These are phyloP conservation scores for Trichosanthes cucumerina DNA, from an alignment of 306 rosid genomes.

Conservation along the genomic window DNA sequence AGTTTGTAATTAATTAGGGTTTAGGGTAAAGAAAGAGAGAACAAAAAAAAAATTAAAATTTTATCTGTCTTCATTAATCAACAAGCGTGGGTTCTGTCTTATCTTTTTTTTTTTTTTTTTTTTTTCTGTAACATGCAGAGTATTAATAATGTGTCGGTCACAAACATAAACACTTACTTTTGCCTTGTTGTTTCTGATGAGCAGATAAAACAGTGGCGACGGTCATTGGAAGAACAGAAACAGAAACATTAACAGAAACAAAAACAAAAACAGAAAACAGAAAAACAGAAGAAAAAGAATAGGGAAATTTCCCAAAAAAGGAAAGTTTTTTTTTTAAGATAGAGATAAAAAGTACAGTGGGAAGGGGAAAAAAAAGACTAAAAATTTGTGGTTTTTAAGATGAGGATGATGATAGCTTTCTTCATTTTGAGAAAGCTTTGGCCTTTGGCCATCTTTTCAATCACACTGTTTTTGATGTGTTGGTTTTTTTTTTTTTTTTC, in stretches of 20 bases:
- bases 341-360: neutral
- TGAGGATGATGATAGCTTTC: neutral
- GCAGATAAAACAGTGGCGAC: neutral
- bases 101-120: neutral
- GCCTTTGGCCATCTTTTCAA: neutral
- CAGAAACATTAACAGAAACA: neutral
- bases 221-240: neutral
- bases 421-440: neutral
- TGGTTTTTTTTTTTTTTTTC: neutral
- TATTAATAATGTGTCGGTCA: neutral
- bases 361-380: neutral
- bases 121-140: neutral
- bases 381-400: neutral
- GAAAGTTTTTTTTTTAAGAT: neutral
- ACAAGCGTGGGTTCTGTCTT: neutral
- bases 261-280: neutral
- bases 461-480: neutral
- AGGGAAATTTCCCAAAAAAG: neutral
- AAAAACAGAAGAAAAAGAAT: neutral
- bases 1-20: conserved; percentile 4
- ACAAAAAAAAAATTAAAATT: neutral
- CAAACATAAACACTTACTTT: neutral
- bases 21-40: conserved; percentile 26
- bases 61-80: neutral
- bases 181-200: neutral